phyloP scores from a whole-genome alignment of 345 rosid genomes.

The Populus simonii region DNA sequence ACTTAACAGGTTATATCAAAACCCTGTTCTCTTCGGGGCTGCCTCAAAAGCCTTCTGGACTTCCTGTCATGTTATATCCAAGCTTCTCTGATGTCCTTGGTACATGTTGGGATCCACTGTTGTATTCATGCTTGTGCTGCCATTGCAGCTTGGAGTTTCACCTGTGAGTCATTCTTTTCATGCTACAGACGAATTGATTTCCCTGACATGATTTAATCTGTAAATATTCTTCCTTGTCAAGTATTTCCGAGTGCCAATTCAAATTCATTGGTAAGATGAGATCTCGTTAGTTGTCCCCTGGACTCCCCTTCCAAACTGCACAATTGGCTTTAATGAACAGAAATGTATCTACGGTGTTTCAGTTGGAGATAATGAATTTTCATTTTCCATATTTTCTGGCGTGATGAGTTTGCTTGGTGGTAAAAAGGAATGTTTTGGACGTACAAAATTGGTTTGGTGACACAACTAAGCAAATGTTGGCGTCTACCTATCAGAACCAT shows the following conservation, averaged over 20 bases:
- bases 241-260: conserved; percentile 28
- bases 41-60: conserved; percentile 91
- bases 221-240: conserved; percentile 29
- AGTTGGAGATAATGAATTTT: not conserved
- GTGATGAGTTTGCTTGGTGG: not conserved
- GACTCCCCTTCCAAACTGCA: not conserved
- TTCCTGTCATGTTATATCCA: conserved; percentile 75
- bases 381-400: not conserved
- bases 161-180: conserved; percentile 34
- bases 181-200: conserved; percentile 26
- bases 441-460: not conserved
- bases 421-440: not conserved
- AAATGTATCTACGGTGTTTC: not conserved
- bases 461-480: not conserved
- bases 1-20: conserved; percentile 78
- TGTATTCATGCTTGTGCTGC: conserved; percentile 25
- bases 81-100: conserved; percentile 56
- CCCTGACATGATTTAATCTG: conserved; percentile 23
- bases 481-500: not conserved
- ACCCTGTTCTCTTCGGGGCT: conserved; percentile 65
- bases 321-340: not conserved
- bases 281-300: not conserved
- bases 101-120: conserved; percentile 17
- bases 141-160: conserved; percentile 24
- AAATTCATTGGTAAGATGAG: conserved; percentile 19